Evolutionary conservation across 331 rosid species (phyloP).

Genomic region (Phaseolus coccineus): DNA sequence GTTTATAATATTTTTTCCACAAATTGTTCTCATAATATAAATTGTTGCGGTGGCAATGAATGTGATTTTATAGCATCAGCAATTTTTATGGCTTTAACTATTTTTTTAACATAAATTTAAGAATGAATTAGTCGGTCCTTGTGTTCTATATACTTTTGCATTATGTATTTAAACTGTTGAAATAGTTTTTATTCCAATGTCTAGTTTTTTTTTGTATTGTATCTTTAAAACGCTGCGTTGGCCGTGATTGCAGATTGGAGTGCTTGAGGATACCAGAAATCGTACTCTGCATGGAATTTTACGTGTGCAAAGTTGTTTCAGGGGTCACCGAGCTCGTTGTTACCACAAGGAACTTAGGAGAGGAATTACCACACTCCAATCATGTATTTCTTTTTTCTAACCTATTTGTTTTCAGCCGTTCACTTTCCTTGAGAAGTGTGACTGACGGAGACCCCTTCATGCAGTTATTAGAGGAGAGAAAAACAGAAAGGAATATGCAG

Average conservation of each 20-base stretch:
- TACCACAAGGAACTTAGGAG: constrained; percentile 68
- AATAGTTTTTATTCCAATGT: constrained; percentile 28
- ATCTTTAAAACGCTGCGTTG: constrained; percentile 25
- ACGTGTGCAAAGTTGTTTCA: constrained; percentile 95
- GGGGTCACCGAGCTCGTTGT: constrained; percentile 89
- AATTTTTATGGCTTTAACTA: constrained; percentile 12
- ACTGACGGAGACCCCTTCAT: constrained; percentile 42
- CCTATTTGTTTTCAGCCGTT: constrained; percentile 39
- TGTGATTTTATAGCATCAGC: neutral
- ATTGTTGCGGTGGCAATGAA: constrained; percentile 26
- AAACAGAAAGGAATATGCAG: constrained; percentile 70
- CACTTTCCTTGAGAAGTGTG: constrained; percentile 44
- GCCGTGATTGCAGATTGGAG: constrained; percentile 76
- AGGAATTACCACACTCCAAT: constrained; percentile 81
- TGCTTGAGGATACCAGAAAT: constrained; percentile 96
- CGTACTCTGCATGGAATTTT: constrained; percentile 93
- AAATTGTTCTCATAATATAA: constrained; percentile 16
- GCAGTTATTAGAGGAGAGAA: constrained; percentile 85
- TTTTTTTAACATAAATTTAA: constrained; percentile 17
- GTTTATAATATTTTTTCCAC: constrained; percentile 22
- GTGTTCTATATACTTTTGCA: constrained; percentile 11
- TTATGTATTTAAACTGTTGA: constrained; percentile 12
- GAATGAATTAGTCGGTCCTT: constrained; percentile 11
- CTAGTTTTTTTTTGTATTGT: constrained; percentile 4
- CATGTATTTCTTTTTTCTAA: constrained; percentile 62